phyloP scores from a whole-genome alignment of 306 rosid genomes.

The Cucurbita argyrosperma region DNA sequence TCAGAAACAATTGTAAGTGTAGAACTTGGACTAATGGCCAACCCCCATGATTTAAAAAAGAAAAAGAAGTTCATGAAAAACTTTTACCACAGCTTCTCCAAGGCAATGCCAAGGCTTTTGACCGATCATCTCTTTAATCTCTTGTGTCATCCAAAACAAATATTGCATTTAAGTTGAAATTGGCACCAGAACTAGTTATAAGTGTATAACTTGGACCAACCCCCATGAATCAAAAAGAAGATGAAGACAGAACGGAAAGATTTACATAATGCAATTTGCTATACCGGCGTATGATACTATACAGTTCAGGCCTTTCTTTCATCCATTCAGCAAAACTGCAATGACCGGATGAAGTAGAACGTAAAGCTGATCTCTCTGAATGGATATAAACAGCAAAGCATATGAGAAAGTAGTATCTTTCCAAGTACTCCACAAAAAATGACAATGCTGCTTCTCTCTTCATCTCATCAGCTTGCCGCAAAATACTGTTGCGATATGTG shows the following conservation, averaged over 20 bases:
- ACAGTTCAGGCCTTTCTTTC: constrained; percentile 81
- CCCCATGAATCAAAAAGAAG: not conserved
- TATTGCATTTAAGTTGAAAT: not conserved
- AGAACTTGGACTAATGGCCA: not conserved
- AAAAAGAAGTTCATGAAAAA: not conserved
- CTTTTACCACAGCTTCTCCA: not conserved
- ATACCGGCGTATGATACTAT: constrained; percentile 87
- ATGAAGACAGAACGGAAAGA: not conserved
- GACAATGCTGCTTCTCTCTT: constrained; percentile 77
- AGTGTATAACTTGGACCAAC: not conserved
- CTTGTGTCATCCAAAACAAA: not conserved
- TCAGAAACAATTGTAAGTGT: not conserved
- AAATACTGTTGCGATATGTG: constrained; percentile 70
- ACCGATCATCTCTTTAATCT: not conserved
- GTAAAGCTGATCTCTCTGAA: constrained; percentile 46
- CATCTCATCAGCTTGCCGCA: constrained; percentile 88
- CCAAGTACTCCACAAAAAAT: constrained; percentile 78
- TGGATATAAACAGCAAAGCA: constrained; percentile 86
- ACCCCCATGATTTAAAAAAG: not conserved
- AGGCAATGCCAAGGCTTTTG: not conserved
- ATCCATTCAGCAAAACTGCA: constrained; percentile 74
- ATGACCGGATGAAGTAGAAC: constrained; percentile 29
- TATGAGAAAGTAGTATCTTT: constrained; percentile 92
- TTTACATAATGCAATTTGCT: not conserved
- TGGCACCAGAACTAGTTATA: not conserved